Evolutionary conservation across 192 early-diverging fungal genomes (phyloP), one percentile per base, ranked within the genome.

Genomic region (Umbelopsis sp.): DNA sequence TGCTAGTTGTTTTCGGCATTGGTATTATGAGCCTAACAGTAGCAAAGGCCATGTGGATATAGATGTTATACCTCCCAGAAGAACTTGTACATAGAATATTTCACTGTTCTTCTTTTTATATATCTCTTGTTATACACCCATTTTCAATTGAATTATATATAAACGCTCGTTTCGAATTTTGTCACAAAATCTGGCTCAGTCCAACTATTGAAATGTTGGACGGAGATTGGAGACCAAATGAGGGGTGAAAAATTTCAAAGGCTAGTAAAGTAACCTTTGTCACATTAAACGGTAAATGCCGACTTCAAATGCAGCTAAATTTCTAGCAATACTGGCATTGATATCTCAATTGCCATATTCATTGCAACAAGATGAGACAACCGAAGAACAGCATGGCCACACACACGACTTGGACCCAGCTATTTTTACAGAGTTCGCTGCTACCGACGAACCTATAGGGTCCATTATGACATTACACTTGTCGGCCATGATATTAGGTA

Each of bases 1-100:
- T 82, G 0, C 47, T 86, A 2, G 65, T 86, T 20, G 51, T 77
- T 24, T 83, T 86, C 68, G 84, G 84, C 24, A 26, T 75, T 2
- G 72, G 83, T 56, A 78, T 86, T 17, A 83, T 86, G 80, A 26
- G 73, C 24, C 62, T 83, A 17, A 80, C 84, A 0, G 77, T 62
- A n/a, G 56, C 8, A 32, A 62, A 62, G 31, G 56, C 56, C 31
- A 20, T 62, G 16, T 17, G 56, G 26, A 62, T 5, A 4, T 20
- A 34, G 56, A 17, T 20, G 4, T 11, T 29, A 34, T 62, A 26
- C 16, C 56, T 34, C 26, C 4, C 4, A 11, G 8, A 14, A 34
- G 31, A 16, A 49, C n/a, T 49, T 49, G 47, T 49, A 49, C 47
- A 49, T 49, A 49, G 47, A 49, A n/a, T n/a, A 49, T 49, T 49